Conservation (phyloP, 1,284 basidiomycete genomes). For the Leccinum fallax region DNA sequence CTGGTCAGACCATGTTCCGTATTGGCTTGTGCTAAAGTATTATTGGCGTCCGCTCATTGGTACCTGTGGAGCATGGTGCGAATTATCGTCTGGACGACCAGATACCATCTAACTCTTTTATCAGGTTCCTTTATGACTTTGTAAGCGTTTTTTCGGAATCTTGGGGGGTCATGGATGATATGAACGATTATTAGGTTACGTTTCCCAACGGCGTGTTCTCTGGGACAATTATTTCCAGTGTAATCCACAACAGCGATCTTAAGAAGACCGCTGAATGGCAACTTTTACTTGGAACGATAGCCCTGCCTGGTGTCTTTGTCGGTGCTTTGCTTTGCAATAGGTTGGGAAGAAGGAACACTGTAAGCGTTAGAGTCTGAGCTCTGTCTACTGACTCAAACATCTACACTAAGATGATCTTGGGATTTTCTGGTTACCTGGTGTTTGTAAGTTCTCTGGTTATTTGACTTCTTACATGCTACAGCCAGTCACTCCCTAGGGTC, state of each 20-base stretch:
- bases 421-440: slow-evolving; percentile 74
- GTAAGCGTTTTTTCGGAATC: slow-evolving; percentile 36
- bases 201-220: slow-evolving; percentile 76
- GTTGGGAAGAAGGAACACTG: slow-evolving; percentile 65
- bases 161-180: not conserved
- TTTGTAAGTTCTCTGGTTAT: slow-evolving; percentile 45
- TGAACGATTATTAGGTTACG: slow-evolving; percentile 46
- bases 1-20: slow-evolving; percentile 57
- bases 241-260: slow-evolving; percentile 56
- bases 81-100: not conserved
- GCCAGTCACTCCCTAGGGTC: slow-evolving; percentile 34
- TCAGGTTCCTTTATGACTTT: slow-evolving; percentile 76
- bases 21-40: slow-evolving; percentile 58
- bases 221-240: slow-evolving; percentile 63
- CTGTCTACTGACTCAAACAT: slow-evolving; percentile 4
- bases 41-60: slow-evolving; percentile 75
- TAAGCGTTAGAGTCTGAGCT: slow-evolving; percentile 30
- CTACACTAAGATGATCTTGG: slow-evolving; percentile 63
- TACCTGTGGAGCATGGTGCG: slow-evolving; percentile 70
- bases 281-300: slow-evolving; percentile 65
- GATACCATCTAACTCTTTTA: slow-evolving; percentile 11
- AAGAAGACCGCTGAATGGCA: slow-evolving; percentile 71
- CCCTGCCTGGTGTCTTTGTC: slow-evolving; percentile 64
- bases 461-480: not conserved
- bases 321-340: slow-evolving; percentile 67